These are phyloP conservation scores for Strombidium stylifer DNA, from an alignment of 73 alveolate species.

Conservation along the genomic window DNA sequence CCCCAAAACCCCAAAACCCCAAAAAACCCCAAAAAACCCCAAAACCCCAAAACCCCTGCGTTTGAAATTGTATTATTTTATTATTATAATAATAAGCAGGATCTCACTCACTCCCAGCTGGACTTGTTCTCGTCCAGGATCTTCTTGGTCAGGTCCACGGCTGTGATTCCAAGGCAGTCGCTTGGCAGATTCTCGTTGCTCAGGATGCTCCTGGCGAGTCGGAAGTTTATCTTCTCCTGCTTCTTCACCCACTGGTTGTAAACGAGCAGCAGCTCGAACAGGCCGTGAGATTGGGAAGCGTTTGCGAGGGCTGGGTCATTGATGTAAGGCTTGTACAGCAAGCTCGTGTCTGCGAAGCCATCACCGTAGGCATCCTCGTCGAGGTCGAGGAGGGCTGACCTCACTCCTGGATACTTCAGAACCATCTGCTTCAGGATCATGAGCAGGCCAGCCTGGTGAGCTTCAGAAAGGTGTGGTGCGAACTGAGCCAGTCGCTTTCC, in stretches of 20 bases:
- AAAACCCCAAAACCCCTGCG: no score
- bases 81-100: no score
- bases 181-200: conserved; percentile 13
- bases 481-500: conserved; percentile 39
- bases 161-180: conserved; percentile 15
- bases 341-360: conserved; percentile 7
- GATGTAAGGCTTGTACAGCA: conserved; percentile 21
- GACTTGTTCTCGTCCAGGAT: conserved; percentile 10
- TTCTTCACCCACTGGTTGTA: neutral
- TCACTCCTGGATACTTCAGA: conserved; percentile 24
- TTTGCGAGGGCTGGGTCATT: conserved; percentile 36
- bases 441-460: conserved; percentile 24
- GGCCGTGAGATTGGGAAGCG: neutral
- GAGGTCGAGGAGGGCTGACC: conserved; percentile 4
- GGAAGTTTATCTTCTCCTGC: neutral
- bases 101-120: no score
- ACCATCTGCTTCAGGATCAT: conserved; percentile 18
- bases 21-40: no score
- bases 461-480: conserved; percentile 5
- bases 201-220: conserved; percentile 2
- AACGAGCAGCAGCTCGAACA: conserved; percentile 13
- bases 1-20: no score
- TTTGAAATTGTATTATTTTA: no score
- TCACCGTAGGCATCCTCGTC: conserved; percentile 9
- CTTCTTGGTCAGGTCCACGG: conserved; percentile 12